Base-by-base conservation (phyloP, 129 eudicot genomes). In the Rutidosis leptorrhynchoides region DNA sequence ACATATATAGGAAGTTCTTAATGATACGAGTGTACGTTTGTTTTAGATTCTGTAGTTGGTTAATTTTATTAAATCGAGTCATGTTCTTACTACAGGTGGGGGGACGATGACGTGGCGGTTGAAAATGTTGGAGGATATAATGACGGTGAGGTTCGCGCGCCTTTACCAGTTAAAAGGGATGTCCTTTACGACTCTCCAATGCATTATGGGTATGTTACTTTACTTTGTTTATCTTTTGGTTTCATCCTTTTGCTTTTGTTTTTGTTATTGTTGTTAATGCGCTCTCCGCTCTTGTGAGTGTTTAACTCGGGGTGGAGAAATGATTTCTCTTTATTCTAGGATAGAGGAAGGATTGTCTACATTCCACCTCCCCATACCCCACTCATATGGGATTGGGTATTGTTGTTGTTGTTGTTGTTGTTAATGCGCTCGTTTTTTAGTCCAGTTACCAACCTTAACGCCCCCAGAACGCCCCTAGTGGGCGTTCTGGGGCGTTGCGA, bases 81-180 rank as follows among this genome's bases (percentile, higher is more conserved):
- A 27, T 68, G 45, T 58, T 68, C 62, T 60, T 77, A 56, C 21
- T 46, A 48, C 79, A 85, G 89, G 24, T 73, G 64, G 10, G 43
- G 17, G 43, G 85, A 62, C 20, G 81, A 37, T 63, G 76, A 76
- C 15, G 35, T 55, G 11, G 70, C 77, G 77, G 17, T 7, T 17
- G 58, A 58, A 53, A 56, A 49, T 61, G 29, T 25, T 14, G 42
- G 23, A 58, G 77, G 17, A 72, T 70, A 48, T 25, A 81, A 52
- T 37, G 86, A 59, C 20, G 79, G 74, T 48, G 86, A 74, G 51
- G 74, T 88, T 5, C 89, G 96, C 16, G 76, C 92, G 10, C 96
- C 96, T 75, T 65, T 88, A 70, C 96, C 92, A 4, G 92, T 85
- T 49, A 85, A 73, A 81, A 66, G 96, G 75, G 96, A 85, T 27